phyloP scores from a whole-genome alignment of 176 grass and related monocot genomes.

The Avena eriantha region DNA sequence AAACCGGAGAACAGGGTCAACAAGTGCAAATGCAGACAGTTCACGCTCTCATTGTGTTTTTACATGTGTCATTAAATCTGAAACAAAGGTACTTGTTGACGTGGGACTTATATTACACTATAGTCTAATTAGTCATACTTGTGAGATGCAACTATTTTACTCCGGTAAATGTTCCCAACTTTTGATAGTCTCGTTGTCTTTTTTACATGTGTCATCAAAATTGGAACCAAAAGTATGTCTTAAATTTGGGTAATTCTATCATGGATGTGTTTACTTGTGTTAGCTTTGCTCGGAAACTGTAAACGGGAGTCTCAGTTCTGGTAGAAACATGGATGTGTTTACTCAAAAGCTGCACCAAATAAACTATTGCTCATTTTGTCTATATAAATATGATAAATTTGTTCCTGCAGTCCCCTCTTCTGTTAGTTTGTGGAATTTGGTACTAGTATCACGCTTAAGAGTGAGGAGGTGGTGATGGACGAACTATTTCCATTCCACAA shows the following conservation, averaged over 20 bases:
- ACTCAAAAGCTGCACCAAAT: background rate
- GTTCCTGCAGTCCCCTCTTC: background rate
- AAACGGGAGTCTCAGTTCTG: background rate
- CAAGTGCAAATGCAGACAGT: constrained; percentile 88
- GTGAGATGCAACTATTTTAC: background rate
- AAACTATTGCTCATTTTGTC: background rate
- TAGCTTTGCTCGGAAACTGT: too few species aligned
- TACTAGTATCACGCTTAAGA: constrained; percentile 2
- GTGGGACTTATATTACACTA: background rate
- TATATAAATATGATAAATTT: background rate
- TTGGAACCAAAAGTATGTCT: constrained; percentile 67
- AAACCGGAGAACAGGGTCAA: constrained; percentile 85
- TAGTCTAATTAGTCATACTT: background rate
- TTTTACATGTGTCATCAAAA: constrained; percentile 80
- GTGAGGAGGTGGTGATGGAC: background rate
- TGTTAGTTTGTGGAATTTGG: too few species aligned
- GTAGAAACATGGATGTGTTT: background rate
- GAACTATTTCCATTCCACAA: background rate
- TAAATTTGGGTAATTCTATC: too few species aligned
- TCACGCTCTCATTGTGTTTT: constrained; percentile 98
- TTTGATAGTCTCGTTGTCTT: constrained; percentile 79
- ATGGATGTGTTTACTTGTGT: too few species aligned
- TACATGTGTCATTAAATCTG: constrained; percentile 88
- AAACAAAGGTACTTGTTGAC: constrained; percentile 69
- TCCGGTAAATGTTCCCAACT: background rate